Evolutionary conservation across 495 filamentous ascomycete genomes (phyloP).

Genomic region (Tuber borchii): DNA sequence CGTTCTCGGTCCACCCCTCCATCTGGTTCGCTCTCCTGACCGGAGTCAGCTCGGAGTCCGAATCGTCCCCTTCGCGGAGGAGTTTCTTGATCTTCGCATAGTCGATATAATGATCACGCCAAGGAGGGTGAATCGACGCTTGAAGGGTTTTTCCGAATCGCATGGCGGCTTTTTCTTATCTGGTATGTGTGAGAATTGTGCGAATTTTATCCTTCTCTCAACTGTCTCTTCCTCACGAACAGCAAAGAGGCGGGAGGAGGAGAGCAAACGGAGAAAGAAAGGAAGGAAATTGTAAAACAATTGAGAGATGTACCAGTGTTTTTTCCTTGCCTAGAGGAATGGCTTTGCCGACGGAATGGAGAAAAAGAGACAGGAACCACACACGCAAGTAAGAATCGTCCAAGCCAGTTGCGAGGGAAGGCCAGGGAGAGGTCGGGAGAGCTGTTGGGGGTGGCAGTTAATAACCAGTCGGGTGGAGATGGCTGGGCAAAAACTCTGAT

Average conservation of each 20-base stretch:
- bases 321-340: not conserved
- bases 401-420: not conserved
- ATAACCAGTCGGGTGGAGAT: not conserved
- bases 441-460: not conserved
- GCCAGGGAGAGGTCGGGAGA: not conserved
- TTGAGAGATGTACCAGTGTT: not conserved
- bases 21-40: conserved; percentile 44
- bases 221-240: not conserved
- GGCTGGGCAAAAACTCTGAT: not conserved
- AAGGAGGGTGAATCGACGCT: conserved; percentile 73
- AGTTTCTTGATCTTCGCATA: conserved; percentile 86
- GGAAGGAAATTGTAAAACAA: not conserved
- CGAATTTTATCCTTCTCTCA: not conserved
- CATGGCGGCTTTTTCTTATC: conserved; percentile 52
- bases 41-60: conserved; percentile 32
- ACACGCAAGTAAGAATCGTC: not conserved
- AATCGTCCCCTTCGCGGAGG: conserved; percentile 67
- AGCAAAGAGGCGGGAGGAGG: not conserved
- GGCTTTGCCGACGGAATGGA: not conserved
- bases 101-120: conserved; percentile 90
- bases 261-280: not conserved
- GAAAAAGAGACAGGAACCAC: not conserved
- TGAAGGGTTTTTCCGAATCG: conserved; percentile 84
- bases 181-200: not conserved
- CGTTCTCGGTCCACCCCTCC: conserved; percentile 80